Conservation (phyloP, 2,329 filamentous ascomycete genomes). For the Plectosphaerella cucumerina region DNA sequence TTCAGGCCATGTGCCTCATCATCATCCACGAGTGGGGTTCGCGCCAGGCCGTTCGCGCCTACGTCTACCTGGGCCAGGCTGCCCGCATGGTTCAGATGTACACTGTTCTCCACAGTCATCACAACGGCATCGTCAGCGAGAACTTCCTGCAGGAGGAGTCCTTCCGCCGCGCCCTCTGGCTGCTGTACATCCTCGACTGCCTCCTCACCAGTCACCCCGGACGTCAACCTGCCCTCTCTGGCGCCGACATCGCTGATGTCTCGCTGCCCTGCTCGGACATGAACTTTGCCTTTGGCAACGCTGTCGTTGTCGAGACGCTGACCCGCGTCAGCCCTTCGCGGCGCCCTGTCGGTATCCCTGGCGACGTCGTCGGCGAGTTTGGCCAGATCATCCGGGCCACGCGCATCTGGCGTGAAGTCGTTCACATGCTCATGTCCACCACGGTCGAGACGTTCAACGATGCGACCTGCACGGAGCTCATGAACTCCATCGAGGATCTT, state of each 20-base stretch:
- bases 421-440: conserved; percentile 55
- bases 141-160: conserved; percentile 59
- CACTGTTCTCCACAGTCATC: conserved; percentile 53
- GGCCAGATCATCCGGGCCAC: conserved; percentile 58
- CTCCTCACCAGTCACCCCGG: conserved; percentile 59
- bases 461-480: conserved; percentile 44
- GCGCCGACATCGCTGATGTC: conserved; percentile 50
- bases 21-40: conserved; percentile 62
- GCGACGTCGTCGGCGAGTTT: conserved; percentile 56
- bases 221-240: conserved; percentile 51
- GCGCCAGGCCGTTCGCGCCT: conserved; percentile 57
- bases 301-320: conserved; percentile 55
- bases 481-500: conserved; percentile 51
- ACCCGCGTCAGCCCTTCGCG: conserved; percentile 33
- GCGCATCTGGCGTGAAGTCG: conserved; percentile 58
- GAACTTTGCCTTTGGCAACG: conserved; percentile 59
- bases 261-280: conserved; percentile 57
- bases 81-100: conserved; percentile 64
- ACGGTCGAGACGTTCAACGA: conserved; percentile 49
- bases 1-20: conserved; percentile 57
- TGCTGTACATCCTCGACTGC: conserved; percentile 60
- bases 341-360: conserved; percentile 30
- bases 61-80: conserved; percentile 59
- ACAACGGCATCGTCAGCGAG: conserved; percentile 45
- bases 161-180: conserved; percentile 57